Conservation (phyloP, 2,329 filamentous ascomycete species). For the Fusarium cyanostomum region DNA sequence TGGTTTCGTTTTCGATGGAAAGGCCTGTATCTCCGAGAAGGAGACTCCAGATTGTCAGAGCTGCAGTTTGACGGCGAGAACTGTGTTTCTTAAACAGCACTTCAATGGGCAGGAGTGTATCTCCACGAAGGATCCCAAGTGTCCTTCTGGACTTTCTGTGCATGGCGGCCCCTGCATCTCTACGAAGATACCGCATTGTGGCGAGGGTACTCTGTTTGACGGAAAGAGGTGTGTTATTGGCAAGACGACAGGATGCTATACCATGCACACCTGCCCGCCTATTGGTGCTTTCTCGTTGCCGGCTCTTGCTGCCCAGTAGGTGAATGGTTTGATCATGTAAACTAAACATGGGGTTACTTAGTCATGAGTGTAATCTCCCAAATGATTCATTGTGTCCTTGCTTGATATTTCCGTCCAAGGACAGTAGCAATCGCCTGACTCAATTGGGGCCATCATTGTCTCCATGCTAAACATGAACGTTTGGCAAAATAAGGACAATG, state of each 20-base stretch:
- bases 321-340: too few species aligned
- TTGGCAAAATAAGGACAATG: too few species aligned
- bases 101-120: constrained; percentile 5
- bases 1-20: not conserved
- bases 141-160: not conserved
- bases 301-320: not conserved
- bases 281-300: constrained; percentile 3
- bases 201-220: constrained; percentile 17
- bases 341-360: too few species aligned
- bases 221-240: constrained; percentile 19
- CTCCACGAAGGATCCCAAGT: not conserved
- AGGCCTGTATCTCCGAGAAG: constrained; percentile 6
- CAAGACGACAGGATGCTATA: constrained; percentile 11
- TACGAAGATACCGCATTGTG: not conserved
- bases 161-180: constrained; percentile 11
- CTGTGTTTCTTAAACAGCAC: constrained; percentile 4
- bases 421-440: too few species aligned
- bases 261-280: constrained; percentile 10
- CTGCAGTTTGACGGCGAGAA: constrained; percentile 11
- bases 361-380: too few species aligned
- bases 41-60: not conserved
- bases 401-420: too few species aligned
- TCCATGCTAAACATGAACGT: too few species aligned
- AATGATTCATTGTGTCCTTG: too few species aligned
- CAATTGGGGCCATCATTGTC: too few species aligned